Percentiles rank a stretch among this genome's conserved stretches.
Evolutionary conservation across 805 yeast genomes (phyloP).

Genomic region (Candida coleopterorum): DNA sequence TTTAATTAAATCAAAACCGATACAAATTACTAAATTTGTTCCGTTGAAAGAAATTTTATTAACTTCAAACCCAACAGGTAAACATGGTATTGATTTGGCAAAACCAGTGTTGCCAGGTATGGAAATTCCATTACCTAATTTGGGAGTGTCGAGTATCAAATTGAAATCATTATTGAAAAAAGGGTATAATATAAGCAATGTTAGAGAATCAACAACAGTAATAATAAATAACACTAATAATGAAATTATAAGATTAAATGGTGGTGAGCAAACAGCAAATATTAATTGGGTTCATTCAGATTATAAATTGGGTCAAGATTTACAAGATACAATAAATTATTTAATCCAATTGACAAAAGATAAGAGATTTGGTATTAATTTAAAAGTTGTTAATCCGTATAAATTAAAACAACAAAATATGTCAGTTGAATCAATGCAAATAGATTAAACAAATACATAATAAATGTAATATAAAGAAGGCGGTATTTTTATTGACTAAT

Average conservation of each 20-base stretch:
- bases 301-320: slow-evolving; percentile 53
- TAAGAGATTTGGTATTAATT: slow-evolving; percentile 60
- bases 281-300: slow-evolving; percentile 89
- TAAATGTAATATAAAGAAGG: too few species aligned
- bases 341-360: slow-evolving; percentile 61
- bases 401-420: slow-evolving; percentile 9
- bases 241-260: slow-evolving; percentile 74
- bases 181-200: slow-evolving; percentile 38
- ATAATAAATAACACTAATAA: slow-evolving; percentile 35
- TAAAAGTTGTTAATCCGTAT: slow-evolving; percentile 54
- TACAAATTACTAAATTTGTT: slow-evolving; percentile 65
- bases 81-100: slow-evolving; percentile 59
- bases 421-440: slow-evolving; percentile 11
- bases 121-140: slow-evolving; percentile 70
- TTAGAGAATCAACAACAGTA: slow-evolving; percentile 76
- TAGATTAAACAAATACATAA: slow-evolving; percentile 13
- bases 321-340: slow-evolving; percentile 43
- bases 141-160: slow-evolving; percentile 67
- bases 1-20: slow-evolving; percentile 68
- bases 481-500: too few species aligned
- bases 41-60: slow-evolving; percentile 65
- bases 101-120: slow-evolving; percentile 67
- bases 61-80: slow-evolving; percentile 62
- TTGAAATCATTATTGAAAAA: slow-evolving; percentile 51
- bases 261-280: slow-evolving; percentile 62